These are phyloP conservation scores for Metarhizium guizhouense DNA, from an alignment of 2,329 filamentous ascomycete genomes.

Conservation along the genomic window DNA sequence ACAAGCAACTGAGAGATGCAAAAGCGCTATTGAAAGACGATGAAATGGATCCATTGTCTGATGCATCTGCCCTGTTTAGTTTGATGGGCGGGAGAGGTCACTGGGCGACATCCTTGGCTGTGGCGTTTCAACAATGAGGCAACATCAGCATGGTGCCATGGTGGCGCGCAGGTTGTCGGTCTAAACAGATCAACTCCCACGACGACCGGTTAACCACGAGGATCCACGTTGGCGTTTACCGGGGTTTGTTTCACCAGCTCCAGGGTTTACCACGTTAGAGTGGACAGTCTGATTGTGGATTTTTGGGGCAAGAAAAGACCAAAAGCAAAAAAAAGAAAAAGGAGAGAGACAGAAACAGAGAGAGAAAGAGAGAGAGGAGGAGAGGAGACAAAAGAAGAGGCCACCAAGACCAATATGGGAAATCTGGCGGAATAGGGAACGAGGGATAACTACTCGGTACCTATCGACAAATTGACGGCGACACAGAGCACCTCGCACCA, in stretches of 20 bases:
- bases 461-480: not conserved
- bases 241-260: constrained; percentile 4
- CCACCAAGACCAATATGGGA: not conserved
- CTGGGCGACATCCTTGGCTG: constrained; percentile 1
- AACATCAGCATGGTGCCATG: constrained; percentile 1
- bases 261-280: constrained; percentile 1
- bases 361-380: too few relatives aligned
- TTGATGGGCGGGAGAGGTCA: not conserved
- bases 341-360: too few relatives aligned
- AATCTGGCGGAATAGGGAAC: not conserved
- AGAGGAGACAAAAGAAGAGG: too few relatives aligned
- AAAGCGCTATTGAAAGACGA: not conserved
- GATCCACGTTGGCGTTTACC: not conserved
- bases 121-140: constrained; percentile 5
- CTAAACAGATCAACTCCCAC: not conserved
- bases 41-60: not conserved
- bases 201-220: not conserved
- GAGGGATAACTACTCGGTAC: not conserved
- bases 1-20: not conserved
- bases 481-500: not conserved
- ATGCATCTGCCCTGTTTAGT: constrained; percentile 1
- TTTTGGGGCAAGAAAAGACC: not conserved
- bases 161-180: not conserved
- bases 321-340: too few relatives aligned
- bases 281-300: not conserved